These are phyloP conservation scores for Yamadazyma oceani DNA, from an alignment of 1,139 yeast genomes.

Conservation along the genomic window DNA sequence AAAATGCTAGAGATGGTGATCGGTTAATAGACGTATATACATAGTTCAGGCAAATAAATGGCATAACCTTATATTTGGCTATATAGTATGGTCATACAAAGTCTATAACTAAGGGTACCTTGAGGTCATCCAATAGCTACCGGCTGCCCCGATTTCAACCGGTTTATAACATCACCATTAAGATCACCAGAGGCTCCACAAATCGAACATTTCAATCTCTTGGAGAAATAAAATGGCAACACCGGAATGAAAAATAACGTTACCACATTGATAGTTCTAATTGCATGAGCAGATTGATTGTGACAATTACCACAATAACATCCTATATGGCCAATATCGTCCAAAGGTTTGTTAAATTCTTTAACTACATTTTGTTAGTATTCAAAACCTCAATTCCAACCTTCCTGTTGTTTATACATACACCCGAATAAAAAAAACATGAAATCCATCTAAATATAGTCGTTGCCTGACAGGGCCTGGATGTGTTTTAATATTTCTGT, in stretches of 20 bases:
- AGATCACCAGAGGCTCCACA: slow-evolving; percentile 46
- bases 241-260: slow-evolving; percentile 48
- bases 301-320: slow-evolving; percentile 46
- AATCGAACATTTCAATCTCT: slow-evolving; percentile 41
- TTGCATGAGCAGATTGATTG: slow-evolving; percentile 45
- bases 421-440: slow-evolving; percentile 34
- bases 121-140: slow-evolving; percentile 33
- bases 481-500: too few species aligned
- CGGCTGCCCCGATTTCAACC: slow-evolving; percentile 41
- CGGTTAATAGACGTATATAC: too few species aligned
- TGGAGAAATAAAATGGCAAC: slow-evolving; percentile 41
- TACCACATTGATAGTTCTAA: slow-evolving; percentile 42
- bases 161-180: slow-evolving; percentile 28
- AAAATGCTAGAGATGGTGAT: too few species aligned
- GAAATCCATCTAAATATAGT: slow-evolving; percentile 22
- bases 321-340: slow-evolving; percentile 27
- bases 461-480: too few species aligned
- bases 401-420: slow-evolving; percentile 16
- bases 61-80: background rate
- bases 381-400: too few species aligned
- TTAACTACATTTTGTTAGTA: slow-evolving; percentile 20
- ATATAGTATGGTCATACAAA: background rate
- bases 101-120: slow-evolving; percentile 1
- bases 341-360: slow-evolving; percentile 30
- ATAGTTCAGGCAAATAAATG: too few species aligned